Evolutionary conservation across 192 early-diverging fungal species (phyloP).

Genomic region (Backusella tarrabulga): DNA sequence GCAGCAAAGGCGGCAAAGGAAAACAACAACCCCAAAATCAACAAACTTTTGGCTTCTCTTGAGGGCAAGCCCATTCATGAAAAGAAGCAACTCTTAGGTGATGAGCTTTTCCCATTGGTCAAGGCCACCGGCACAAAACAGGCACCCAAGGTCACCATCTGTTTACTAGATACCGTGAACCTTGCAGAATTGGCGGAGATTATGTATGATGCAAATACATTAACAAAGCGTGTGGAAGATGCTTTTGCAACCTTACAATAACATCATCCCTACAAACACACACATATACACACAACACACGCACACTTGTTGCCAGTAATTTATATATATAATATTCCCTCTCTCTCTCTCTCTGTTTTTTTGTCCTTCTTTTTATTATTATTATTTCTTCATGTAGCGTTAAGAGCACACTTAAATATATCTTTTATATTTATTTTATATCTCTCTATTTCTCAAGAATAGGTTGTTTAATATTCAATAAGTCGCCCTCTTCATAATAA

Average conservation of each 20-base stretch:
- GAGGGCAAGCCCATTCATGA: conserved; percentile 35
- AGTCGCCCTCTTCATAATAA: conserved; percentile 10
- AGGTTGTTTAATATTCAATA: neutral
- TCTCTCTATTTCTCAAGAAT: neutral
- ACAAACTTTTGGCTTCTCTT: conserved; percentile 28
- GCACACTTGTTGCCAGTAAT: too few species aligned
- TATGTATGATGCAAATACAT: conserved; percentile 29
- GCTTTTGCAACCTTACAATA: conserved; percentile 19
- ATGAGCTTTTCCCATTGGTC: conserved; percentile 39
- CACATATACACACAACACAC: too few species aligned
- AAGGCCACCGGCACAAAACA: conserved; percentile 32
- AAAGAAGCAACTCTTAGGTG: conserved; percentile 41
- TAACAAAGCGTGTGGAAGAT: conserved; percentile 3
- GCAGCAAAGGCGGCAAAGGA: neutral
- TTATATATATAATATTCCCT: too few species aligned
- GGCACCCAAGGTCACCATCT: conserved; percentile 38
- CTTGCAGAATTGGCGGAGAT: conserved; percentile 33
- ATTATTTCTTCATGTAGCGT: neutral
- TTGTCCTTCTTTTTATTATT: neutral
- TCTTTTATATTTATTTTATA: neutral
- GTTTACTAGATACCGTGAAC: conserved; percentile 36
- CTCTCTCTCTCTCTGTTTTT: neutral
- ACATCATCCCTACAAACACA: too few species aligned
- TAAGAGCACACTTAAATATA: neutral
- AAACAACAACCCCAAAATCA: conserved; percentile 5